Conservation (phyloP, 2,329 filamentous ascomycete species). For the Cordyceps cicadae region DNA sequence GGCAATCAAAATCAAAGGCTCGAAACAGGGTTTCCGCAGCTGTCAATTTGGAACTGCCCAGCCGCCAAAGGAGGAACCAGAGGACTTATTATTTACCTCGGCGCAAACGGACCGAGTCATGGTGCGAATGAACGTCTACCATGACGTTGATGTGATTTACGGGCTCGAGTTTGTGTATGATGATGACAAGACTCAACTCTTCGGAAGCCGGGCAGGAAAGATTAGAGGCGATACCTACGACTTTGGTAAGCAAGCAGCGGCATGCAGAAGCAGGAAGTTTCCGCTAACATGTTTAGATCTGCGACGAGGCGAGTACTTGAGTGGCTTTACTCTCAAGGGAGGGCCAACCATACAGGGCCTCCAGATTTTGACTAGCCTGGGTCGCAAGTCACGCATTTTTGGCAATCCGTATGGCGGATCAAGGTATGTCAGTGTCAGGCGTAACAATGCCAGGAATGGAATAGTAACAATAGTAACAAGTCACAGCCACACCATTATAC, state of each 20-base stretch:
- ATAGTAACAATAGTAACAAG: slow-evolving; percentile 5
- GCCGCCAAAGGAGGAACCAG: slow-evolving; percentile 59
- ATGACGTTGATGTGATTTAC: slow-evolving; percentile 61
- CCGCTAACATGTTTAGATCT: slow-evolving; percentile 51
- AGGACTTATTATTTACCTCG: slow-evolving; percentile 69
- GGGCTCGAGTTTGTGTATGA: slow-evolving; percentile 92
- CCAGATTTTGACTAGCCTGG: slow-evolving; percentile 80
- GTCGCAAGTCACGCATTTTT: slow-evolving; percentile 77
- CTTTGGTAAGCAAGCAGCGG: slow-evolving; percentile 49
- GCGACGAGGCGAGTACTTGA: slow-evolving; percentile 74
- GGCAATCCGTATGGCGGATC: slow-evolving; percentile 74
- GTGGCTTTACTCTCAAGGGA: slow-evolving; percentile 75
- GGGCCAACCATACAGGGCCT: slow-evolving; percentile 81
- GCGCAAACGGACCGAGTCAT: slow-evolving; percentile 62
- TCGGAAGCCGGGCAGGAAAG: slow-evolving; percentile 72
- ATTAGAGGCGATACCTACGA: slow-evolving; percentile 65
- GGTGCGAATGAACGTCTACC: slow-evolving; percentile 66
- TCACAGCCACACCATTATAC: slow-evolving; percentile 73
- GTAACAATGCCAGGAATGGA: not conserved
- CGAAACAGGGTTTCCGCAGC: slow-evolving; percentile 65
- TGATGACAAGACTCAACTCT: slow-evolving; percentile 72
- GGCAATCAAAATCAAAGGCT: slow-evolving; percentile 62
- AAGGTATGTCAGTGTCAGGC: slow-evolving; percentile 58
- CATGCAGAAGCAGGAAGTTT: not conserved
- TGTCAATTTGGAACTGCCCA: slow-evolving; percentile 64